Evolutionary conservation across 176 grass and related monocot species (phyloP).

Genomic region (Oryza officinalis): DNA sequence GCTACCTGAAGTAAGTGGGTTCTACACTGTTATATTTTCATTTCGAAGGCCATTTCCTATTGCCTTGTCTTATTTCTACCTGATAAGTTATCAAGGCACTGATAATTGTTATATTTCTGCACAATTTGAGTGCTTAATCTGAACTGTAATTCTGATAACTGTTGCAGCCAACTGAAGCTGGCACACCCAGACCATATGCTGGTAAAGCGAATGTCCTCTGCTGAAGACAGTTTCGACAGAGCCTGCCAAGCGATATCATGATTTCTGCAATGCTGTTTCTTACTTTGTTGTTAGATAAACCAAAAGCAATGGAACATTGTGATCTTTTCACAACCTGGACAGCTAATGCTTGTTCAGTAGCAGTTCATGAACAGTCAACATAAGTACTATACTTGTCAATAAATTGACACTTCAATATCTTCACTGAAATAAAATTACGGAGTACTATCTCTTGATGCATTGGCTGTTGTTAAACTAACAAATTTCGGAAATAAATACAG

Average conservation of each 20-base stretch:
- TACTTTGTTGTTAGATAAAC: neutral
- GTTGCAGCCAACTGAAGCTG: conserved; percentile 75
- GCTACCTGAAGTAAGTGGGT: conserved; percentile 65
- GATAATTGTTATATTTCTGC: too few relatives aligned
- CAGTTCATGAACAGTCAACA: neutral
- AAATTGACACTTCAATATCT: neutral
- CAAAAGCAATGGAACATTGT: neutral
- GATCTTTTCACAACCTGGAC: neutral
- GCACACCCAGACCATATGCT: conserved; percentile 63
- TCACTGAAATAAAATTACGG: too few relatives aligned
- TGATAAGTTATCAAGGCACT: neutral
- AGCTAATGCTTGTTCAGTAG: neutral
- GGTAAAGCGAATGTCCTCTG: conserved; percentile 55
- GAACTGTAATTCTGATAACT: conserved; percentile 15
- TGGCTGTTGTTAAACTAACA: neutral
- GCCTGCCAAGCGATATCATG: conserved; percentile 62
- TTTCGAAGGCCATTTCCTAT: neutral
- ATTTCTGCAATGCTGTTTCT: neutral
- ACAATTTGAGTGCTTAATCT: neutral
- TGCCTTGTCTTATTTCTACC: neutral
- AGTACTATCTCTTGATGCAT: too few relatives aligned
- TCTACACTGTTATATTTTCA: neutral
- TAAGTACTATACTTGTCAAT: neutral
- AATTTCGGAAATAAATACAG: neutral
- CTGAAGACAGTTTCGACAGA: conserved; percentile 76